Evolutionary conservation across 306 rosid species (phyloP).

Genomic region (Sophora flavescens): DNA sequence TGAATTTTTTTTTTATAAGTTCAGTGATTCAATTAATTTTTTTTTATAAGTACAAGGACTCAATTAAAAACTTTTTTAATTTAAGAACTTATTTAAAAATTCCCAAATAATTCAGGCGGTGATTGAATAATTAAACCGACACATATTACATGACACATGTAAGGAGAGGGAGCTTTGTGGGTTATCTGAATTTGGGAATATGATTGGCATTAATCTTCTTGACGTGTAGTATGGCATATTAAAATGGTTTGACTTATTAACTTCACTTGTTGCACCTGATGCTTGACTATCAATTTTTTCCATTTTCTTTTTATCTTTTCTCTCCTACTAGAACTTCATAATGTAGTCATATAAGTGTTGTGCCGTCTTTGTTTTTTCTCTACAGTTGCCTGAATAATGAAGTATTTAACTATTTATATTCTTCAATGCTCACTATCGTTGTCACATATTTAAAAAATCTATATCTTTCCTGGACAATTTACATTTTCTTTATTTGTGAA

Average conservation of each 20-base stretch:
- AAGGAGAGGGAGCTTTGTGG: slow-evolving; percentile 1
- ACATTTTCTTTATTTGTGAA: neutral
- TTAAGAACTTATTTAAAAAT: too few species aligned
- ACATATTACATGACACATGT: neutral
- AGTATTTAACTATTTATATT: neutral
- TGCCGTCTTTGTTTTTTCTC: neutral
- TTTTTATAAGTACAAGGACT: too few species aligned
- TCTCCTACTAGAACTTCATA: neutral
- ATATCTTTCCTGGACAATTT: slow-evolving; percentile 10
- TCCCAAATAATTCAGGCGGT: too few species aligned
- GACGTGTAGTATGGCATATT: neutral
- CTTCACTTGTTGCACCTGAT: neutral
- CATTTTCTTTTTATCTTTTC: neutral
- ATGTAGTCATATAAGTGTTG: neutral
- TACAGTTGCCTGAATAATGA: neutral
- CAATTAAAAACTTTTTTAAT: too few species aligned
- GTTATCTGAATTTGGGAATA: slow-evolving; percentile 9
- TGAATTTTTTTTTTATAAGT: too few species aligned
- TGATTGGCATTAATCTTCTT: neutral
- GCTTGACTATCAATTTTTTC: neutral
- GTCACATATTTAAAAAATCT: neutral
- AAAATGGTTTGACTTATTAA: slow-evolving; percentile 12
- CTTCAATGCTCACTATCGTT: neutral
- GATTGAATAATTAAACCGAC: neutral
- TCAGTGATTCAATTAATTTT: too few species aligned